A percentile compares a stretch with the other conserved stretches of the same genome.
Evolutionary conservation across 1,284 basidiomycete genomes (phyloP).

Genomic region (Rhodotorula sp.): DNA sequence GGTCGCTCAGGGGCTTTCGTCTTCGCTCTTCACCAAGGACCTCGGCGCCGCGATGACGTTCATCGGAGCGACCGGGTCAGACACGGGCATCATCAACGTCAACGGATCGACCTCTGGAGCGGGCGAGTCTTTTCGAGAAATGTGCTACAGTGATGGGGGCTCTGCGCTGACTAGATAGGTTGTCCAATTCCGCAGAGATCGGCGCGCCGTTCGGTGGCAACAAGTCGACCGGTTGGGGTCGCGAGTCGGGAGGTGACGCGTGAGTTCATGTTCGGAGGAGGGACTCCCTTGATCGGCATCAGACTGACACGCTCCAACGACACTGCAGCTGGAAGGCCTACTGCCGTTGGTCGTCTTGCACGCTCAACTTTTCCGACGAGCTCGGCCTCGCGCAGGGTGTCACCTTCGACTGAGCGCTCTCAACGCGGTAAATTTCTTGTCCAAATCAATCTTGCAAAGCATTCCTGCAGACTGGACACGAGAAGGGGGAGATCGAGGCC

Average conservation of each 20-base stretch:
- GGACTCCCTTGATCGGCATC: not conserved
- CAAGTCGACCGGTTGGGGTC: constrained; percentile 80
- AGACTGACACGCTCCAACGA: not conserved
- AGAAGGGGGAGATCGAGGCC: too few relatives aligned
- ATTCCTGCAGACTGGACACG: too few relatives aligned
- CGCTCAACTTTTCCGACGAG: constrained; percentile 86
- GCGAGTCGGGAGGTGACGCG: constrained; percentile 75
- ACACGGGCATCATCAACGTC: constrained; percentile 58
- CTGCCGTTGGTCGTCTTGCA: constrained; percentile 66
- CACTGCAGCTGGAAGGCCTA: constrained; percentile 60
- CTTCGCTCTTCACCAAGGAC: constrained; percentile 84
- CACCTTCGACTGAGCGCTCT: constrained; percentile 56
- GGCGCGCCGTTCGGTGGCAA: constrained; percentile 61
- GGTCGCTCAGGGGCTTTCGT: constrained; percentile 85
- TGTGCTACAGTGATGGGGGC: not conserved
- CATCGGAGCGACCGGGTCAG: constrained; percentile 60
- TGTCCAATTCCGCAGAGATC: constrained; percentile 74
- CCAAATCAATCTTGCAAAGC: not conserved
- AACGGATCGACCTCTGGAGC: constrained; percentile 77
- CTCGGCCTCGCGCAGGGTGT: constrained; percentile 91
- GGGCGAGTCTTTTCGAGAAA: not conserved
- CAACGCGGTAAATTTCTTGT: not conserved
- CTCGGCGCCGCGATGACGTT: constrained; percentile 79
- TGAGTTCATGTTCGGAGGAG: not conserved
- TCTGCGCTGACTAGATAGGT: not conserved